A percentile compares a stretch with the other conserved stretches of the same genome.
These are phyloP conservation scores for Candida tallmaniae DNA, from an alignment of 805 yeast species.

Conservation along the genomic window DNA sequence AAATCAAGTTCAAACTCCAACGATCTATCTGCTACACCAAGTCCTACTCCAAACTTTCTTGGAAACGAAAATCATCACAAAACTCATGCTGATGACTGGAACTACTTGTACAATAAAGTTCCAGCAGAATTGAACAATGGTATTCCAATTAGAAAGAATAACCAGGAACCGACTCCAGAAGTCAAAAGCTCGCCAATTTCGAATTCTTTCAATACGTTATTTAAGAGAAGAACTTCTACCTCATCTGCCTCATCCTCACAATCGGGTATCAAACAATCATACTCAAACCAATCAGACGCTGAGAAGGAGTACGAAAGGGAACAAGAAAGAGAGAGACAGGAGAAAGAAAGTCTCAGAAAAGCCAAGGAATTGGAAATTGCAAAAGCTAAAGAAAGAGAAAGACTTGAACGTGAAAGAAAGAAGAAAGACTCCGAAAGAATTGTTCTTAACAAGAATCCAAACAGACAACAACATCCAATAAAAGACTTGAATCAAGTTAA, in stretches of 20 bases:
- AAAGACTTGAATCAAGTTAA: slow-evolving; percentile 25
- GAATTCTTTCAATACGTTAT: slow-evolving; percentile 10
- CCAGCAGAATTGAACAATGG: slow-evolving; percentile 12
- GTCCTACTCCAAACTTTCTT: slow-evolving; percentile 4
- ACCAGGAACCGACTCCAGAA: background rate
- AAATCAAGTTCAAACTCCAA: slow-evolving; percentile 17
- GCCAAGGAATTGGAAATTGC: too few relatives aligned
- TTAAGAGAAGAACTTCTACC: slow-evolving; percentile 13
- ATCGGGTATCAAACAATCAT: background rate
- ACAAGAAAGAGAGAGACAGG: background rate
- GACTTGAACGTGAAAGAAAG: background rate
- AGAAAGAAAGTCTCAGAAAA: too few relatives aligned
- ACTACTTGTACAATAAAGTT: slow-evolving; percentile 7
- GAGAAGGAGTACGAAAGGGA: background rate
- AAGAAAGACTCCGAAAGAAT: slow-evolving; percentile 19
- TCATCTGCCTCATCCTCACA: slow-evolving; percentile 7
- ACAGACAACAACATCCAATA: slow-evolving; percentile 23
- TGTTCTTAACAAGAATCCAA: slow-evolving; percentile 43
- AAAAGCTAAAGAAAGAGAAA: background rate
- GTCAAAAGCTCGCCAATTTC: background rate
- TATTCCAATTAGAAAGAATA: slow-evolving; percentile 8
- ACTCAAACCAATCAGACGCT: background rate
- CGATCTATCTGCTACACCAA: slow-evolving; percentile 3
- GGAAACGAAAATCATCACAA: background rate
- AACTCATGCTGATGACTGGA: slow-evolving; percentile 4